Evolutionary conservation across 2,329 filamentous ascomycete genomes (phyloP), one percentile per base, ranked within the genome.

Genomic region (Scleromitrula shiraiana): DNA sequence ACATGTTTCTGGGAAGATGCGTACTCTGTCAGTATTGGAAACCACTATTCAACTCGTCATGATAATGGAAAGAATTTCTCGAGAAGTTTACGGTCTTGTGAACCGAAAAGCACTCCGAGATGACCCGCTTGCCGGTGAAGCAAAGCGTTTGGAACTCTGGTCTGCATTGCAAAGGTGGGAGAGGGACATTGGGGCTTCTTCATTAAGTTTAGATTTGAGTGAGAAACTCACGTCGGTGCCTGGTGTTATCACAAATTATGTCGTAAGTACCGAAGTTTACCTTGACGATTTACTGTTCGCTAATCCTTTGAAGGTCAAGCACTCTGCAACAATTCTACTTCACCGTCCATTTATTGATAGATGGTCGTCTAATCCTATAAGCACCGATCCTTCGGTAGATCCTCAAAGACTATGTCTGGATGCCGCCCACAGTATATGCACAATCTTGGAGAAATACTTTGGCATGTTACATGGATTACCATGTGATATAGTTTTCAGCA

Each of bases 401-500:
- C 61, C 61, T 3, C 41, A 53, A 10, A 41, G 52, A 9, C 49
- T 62, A 5, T 63, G 60, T 37, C 46, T 62, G 4, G 33, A 56
- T 24, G 59, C 59, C 7, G 59, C 61, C 7, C 57, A 59, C 15
- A 52, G 54, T n/a, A 61, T 62, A n/a, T 62, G 60, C 35, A 22
- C 50, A 8, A 55, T 59, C 3, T 29, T 62, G 8, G 60, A 63
- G 39, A 60, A 58, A 33, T 61, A 63, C 29, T 50, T 59, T 8
- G 58, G 60, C 40, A 52, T 54, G 9, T 41, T 61, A 5, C 33
- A 54, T 8, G 56, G 57, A n/a, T 43, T 61, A 19, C 61, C 61
- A 36, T 63, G 60, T 45, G 61, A 63, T 38, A 59, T 60, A 52
- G 54, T 63, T 2, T 63, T 61, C 36, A 57, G 56, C 33, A 58